Percentiles rank a stretch among this genome's conserved stretches.
Conservation (phyloP, 2,329 filamentous ascomycete species). For the Trichoderma sp. region DNA sequence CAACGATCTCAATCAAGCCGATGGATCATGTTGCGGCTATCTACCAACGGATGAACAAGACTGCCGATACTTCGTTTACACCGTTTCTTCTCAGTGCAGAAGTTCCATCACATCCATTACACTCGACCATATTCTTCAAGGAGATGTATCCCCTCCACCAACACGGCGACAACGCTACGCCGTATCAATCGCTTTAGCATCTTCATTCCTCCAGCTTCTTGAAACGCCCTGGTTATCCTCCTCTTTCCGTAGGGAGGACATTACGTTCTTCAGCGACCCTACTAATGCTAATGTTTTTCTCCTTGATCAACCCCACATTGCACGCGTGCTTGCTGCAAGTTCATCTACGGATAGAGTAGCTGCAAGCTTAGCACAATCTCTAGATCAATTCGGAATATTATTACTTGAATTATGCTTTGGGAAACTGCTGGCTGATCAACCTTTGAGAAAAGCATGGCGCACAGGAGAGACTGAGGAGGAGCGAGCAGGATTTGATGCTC, state of each 20-base stretch:
- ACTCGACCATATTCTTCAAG: neutral
- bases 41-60: neutral
- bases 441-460: neutral
- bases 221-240: neutral
- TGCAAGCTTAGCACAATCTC: neutral
- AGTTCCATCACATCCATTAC: neutral
- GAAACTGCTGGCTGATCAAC: neutral
- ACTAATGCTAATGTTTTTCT: neutral
- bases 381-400: neutral
- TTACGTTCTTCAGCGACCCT: neutral
- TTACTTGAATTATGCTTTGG: neutral
- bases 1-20: neutral
- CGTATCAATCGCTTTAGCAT: neutral
- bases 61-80: neutral
- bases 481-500: neutral
- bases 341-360: neutral
- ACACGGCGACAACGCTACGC: neutral
- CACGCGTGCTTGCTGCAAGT: neutral
- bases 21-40: neutral
- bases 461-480: neutral
- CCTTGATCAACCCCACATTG: neutral
- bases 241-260: neutral
- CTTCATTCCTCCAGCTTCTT: neutral
- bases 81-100: neutral
- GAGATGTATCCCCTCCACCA: neutral